Conservation (phyloP, 73 alveolate genomes). For the Symbiodinium pilosum region DNA sequence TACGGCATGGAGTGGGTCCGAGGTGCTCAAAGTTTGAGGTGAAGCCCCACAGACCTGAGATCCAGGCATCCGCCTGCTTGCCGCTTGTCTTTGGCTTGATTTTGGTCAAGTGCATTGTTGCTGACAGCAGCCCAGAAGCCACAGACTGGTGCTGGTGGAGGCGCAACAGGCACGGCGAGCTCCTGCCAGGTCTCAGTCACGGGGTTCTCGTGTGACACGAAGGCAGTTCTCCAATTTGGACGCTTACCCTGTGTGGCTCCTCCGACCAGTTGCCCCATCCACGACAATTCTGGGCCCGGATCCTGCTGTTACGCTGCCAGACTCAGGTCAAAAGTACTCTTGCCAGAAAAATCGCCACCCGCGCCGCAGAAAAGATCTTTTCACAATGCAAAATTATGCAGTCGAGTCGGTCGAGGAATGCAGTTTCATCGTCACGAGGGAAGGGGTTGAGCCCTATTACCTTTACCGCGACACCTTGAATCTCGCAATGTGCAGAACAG, state of each 20-base stretch:
- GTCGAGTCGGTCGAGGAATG: too few species aligned
- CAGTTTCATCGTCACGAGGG: too few species aligned
- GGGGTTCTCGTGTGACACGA: too few species aligned
- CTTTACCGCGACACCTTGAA: too few species aligned
- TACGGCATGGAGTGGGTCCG: not conserved
- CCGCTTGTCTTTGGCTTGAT: too few species aligned
- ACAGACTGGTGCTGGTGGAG: slow-evolving; percentile 59
- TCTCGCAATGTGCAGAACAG: too few species aligned
- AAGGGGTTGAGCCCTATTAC: too few species aligned
- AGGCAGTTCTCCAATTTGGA: too few species aligned
- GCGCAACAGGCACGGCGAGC: not conserved
- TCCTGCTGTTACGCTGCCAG: not conserved
- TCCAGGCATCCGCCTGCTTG: too few species aligned
- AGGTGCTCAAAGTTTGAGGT: not conserved
- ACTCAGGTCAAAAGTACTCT: not conserved
- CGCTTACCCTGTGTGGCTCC: not conserved
- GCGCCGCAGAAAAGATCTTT: too few species aligned
- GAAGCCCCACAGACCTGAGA: not conserved
- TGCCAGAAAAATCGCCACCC: not conserved
- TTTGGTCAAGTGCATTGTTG: too few species aligned
- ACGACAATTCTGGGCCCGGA: slow-evolving; percentile 52
- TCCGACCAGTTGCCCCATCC: slow-evolving; percentile 76
- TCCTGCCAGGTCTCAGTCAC: slow-evolving; percentile 10
- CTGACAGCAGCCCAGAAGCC: not conserved
- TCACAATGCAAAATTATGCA: too few species aligned